These are phyloP conservation scores for Kuraishia molischiana DNA, from an alignment of 805 yeast genomes.

Conservation along the genomic window DNA sequence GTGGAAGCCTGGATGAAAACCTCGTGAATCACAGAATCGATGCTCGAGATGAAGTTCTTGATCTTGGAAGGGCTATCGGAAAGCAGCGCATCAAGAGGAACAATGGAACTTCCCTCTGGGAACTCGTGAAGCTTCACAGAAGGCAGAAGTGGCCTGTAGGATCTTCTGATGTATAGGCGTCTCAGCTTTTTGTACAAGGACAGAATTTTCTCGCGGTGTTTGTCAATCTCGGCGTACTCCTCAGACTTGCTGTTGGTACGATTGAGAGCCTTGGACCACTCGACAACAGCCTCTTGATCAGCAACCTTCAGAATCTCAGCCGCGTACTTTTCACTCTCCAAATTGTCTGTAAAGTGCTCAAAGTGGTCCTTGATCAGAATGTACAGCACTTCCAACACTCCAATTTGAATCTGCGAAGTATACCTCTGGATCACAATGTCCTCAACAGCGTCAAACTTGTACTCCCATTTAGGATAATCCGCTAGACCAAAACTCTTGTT, in stretches of 20 bases:
- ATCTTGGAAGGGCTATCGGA: slow-evolving; percentile 37
- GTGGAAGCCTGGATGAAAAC: slow-evolving; percentile 47
- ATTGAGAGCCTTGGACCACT: slow-evolving; percentile 28
- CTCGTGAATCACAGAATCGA: slow-evolving; percentile 53
- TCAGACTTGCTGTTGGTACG: slow-evolving; percentile 11
- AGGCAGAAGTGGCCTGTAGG: slow-evolving; percentile 51
- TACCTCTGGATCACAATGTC: slow-evolving; percentile 48
- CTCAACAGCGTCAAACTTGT: slow-evolving; percentile 24
- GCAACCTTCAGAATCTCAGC: slow-evolving; percentile 56
- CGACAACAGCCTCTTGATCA: slow-evolving; percentile 51
- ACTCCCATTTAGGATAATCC: slow-evolving; percentile 48
- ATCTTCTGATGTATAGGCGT: slow-evolving; percentile 57
- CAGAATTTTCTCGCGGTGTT: slow-evolving; percentile 17
- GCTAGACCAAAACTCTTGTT: slow-evolving; percentile 1
- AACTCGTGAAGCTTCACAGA: slow-evolving; percentile 14
- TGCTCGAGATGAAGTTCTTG: slow-evolving; percentile 48
- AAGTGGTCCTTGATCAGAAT: slow-evolving; percentile 67
- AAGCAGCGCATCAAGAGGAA: slow-evolving; percentile 24
- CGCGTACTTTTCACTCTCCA: slow-evolving; percentile 46
- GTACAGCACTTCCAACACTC: slow-evolving; percentile 67
- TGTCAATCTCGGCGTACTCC: slow-evolving; percentile 11
- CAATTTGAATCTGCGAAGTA: slow-evolving; percentile 71
- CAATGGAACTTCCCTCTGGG: slow-evolving; percentile 31
- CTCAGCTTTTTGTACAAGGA: slow-evolving; percentile 54
- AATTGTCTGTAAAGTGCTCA: slow-evolving; percentile 62